A percentile compares a stretch with the other conserved stretches of the same genome.
Evolutionary conservation across 192 early-diverging fungal species (phyloP).

Genomic region (Globomyces pollinis-pini): DNA sequence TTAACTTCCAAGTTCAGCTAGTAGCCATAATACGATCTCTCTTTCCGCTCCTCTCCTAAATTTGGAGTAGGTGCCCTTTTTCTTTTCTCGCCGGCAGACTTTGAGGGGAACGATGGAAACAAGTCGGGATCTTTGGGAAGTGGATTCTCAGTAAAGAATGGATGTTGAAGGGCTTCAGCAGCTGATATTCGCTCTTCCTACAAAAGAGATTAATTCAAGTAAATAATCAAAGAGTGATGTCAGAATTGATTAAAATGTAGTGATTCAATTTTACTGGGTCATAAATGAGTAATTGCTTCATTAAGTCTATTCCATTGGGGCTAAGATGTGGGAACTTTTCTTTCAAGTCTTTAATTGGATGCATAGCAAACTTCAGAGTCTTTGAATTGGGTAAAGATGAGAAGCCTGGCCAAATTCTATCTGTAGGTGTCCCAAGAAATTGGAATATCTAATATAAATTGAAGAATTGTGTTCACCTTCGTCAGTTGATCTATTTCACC

Average conservation of each 20-base stretch:
- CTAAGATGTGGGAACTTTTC: conserved; percentile 50
- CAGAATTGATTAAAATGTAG: too few species aligned
- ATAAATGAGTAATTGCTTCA: conserved; percentile 65
- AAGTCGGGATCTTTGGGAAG: conserved; percentile 84
- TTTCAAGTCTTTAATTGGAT: conserved; percentile 46
- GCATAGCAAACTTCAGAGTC: conserved; percentile 64
- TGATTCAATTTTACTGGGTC: too few species aligned
- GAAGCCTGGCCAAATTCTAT: conserved; percentile 77
- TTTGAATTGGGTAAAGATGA: conserved; percentile 59
- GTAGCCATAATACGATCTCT: too few species aligned
- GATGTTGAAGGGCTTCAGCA: conserved; percentile 79
- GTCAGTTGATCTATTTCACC: conserved; percentile 85
- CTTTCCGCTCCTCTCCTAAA: too few species aligned
- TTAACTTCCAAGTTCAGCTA: too few species aligned
- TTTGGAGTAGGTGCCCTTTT: too few species aligned
- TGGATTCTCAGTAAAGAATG: conserved; percentile 84
- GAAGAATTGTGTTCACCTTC: too few species aligned
- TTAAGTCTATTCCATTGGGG: conserved; percentile 69
- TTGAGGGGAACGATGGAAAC: conserved; percentile 91
- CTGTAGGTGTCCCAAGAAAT: conserved; percentile 78
- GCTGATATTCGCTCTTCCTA: conserved; percentile 77
- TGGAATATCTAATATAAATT: conserved; percentile 88
- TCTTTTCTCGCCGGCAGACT: conserved; percentile 40
- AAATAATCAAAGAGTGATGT: background rate
- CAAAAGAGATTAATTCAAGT: too few species aligned